Base-by-base conservation (phyloP, 176 grass and related monocot species). In the Stipa capillata region DNA sequence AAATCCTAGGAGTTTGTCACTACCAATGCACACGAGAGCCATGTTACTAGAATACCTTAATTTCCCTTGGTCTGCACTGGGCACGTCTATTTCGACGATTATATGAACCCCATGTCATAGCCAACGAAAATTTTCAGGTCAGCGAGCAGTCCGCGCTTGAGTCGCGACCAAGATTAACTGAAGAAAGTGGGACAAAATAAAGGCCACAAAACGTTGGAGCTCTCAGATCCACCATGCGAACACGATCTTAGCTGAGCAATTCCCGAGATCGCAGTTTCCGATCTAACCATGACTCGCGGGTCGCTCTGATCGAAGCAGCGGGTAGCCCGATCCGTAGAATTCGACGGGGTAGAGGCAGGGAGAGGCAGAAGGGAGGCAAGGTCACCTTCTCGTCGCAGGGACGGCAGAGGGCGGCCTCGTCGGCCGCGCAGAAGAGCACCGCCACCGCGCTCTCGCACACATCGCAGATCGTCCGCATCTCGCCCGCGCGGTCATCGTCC, bases 381-480 rank as follows among this genome's bases (percentile, higher is more conserved):
- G 45, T 14, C 69, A 91, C 95, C 95, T 98, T 98, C 79, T 92
- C 87, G 40, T 98, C 95, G 87, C 95, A 98, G 21, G 92, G 20
- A 15, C 80, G 91, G 79, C 95, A 98, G 55, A 98, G 83, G n/a
- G 95, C 85, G 8, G 95, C 95, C 90, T 98, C 95, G 49, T 98
- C 95, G 54, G 95, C 95, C 28, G 92, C 95, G 50, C 95, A 98
- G 90, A 98, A 98, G 62, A 98, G 92, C 63, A 88, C 91, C 52
- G 95, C 92, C 41, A 90, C 79, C 47, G 95, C 92, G 78, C 87
- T 89, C 83, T 98, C 95, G 85, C 95, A 98, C 40, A 94, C 95
- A 72, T 98, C 95, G 85, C 95, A 98, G 82, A 98, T 94, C 83
- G 91, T 92, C 83, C 91, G 92, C 95, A 98, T 98, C 82, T 72